Evolutionary conservation across 2,329 filamentous ascomycete species (phyloP).

Genomic region (Epichloe sibirici): DNA sequence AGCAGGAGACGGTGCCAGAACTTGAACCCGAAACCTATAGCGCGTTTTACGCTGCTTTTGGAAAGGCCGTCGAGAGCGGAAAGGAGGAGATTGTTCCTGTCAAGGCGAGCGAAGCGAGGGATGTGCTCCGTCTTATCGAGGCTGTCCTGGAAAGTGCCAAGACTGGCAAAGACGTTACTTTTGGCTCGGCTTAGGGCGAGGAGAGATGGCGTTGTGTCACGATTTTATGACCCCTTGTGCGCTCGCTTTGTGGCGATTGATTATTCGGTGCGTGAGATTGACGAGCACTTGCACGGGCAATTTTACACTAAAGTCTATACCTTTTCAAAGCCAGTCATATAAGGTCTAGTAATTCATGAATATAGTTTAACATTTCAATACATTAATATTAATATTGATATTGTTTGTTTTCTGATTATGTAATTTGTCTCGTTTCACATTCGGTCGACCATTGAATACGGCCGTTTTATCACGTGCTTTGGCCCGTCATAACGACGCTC

Average conservation of each 20-base stretch:
- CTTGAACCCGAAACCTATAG: conserved; percentile 55
- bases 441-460: background rate
- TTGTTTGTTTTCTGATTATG: no score
- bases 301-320: no score
- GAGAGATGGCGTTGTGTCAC: no score
- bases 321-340: no score
- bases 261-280: no score
- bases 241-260: no score
- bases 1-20: conserved; percentile 40
- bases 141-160: conserved; percentile 37
- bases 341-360: no score
- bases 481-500: background rate
- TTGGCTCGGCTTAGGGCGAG: conserved; percentile 9
- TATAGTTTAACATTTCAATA: no score
- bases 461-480: background rate
- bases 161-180: conserved; percentile 31
- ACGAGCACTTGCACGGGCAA: no score
- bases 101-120: conserved; percentile 36
- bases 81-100: conserved; percentile 40
- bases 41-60: conserved; percentile 50
- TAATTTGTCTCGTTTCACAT: no score
- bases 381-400: no score
- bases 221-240: no score
- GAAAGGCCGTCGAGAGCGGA: conserved; percentile 33
- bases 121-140: conserved; percentile 42